Evolutionary conservation across 371 early-diverging fungal species (phyloP).

Genomic region (Syncephalastrum monosporum): DNA sequence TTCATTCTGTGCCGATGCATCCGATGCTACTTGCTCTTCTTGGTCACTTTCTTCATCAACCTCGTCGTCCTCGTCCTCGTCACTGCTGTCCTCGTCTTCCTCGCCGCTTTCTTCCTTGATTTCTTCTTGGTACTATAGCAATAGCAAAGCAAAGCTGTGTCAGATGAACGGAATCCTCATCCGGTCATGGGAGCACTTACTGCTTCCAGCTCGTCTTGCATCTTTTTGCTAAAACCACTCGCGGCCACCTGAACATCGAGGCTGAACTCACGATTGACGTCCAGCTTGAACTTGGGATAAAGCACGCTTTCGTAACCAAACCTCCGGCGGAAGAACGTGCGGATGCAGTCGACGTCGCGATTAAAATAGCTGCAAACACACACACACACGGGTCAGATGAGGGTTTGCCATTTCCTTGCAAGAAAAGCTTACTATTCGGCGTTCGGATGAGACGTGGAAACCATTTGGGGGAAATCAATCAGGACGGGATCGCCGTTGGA

Average conservation of each 20-base stretch:
- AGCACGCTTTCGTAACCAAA: constrained; percentile 87
- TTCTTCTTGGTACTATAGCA: constrained; percentile 47
- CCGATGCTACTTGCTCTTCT: constrained; percentile 25
- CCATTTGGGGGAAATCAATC: constrained; percentile 99
- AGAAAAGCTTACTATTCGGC: constrained; percentile 76
- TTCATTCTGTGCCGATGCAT: constrained; percentile 17
- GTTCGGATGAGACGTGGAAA: constrained; percentile 91
- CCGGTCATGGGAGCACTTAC: constrained; percentile 29
- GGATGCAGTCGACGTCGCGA: constrained; percentile 98
- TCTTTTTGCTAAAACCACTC: constrained; percentile 90
- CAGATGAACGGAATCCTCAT: not conserved
- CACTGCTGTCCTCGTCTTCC: constrained; percentile 33
- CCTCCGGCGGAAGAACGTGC: constrained; percentile 88
- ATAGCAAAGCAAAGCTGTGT: no score
- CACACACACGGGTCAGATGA: not conserved
- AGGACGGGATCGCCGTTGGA: constrained; percentile 83
- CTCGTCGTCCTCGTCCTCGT: constrained; percentile 35
- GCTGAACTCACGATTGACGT: constrained; percentile 81
- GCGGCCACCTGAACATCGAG: constrained; percentile 96
- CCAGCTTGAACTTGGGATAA: constrained; percentile 86
- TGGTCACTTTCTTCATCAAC: constrained; percentile 26
- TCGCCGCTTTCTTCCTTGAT: constrained; percentile 39
- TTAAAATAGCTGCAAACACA: constrained; percentile 77
- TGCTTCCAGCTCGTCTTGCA: constrained; percentile 85
- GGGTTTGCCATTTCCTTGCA: not conserved